A percentile compares a stretch with the other conserved stretches of the same genome.
These are phyloP conservation scores for Kwoniella botswanensis DNA, from an alignment of 768 basidiomycete genomes.

Conservation along the genomic window DNA sequence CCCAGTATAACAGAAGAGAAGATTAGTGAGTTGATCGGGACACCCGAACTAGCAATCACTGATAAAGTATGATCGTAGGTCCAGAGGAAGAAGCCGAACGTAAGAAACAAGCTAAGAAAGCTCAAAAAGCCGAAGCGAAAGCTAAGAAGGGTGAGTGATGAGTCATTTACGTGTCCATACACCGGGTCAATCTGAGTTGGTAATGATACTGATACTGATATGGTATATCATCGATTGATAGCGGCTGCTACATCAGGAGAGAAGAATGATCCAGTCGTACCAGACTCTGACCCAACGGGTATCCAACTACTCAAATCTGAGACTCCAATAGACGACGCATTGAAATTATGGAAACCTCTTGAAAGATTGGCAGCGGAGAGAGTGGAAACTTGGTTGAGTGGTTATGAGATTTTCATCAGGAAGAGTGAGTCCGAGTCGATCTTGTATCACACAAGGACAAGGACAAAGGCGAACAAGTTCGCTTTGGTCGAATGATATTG, in stretches of 20 bases:
- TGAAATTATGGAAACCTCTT: slow-evolving; percentile 72
- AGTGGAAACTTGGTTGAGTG: slow-evolving; percentile 73
- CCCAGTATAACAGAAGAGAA: slow-evolving; percentile 51
- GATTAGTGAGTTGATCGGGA: slow-evolving; percentile 34
- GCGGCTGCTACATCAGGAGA: slow-evolving; percentile 38
- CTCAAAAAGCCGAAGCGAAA: slow-evolving; percentile 56
- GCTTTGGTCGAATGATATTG: no score
- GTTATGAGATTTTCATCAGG: slow-evolving; percentile 81
- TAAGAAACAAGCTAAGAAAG: slow-evolving; percentile 56
- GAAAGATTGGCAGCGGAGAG: slow-evolving; percentile 63
- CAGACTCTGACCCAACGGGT: slow-evolving; percentile 84
- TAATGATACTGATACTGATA: background rate
- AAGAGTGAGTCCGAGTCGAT: slow-evolving; percentile 65
- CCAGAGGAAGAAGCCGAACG: slow-evolving; percentile 57
- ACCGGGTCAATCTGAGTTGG: background rate
- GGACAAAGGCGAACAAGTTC: no score
- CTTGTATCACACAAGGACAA: no score
- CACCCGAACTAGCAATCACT: background rate
- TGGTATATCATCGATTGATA: background rate
- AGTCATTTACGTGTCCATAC: background rate
- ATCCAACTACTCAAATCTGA: slow-evolving; percentile 68
- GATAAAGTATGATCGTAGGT: slow-evolving; percentile 24
- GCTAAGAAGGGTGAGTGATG: slow-evolving; percentile 46
- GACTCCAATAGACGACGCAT: slow-evolving; percentile 76
- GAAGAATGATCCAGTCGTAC: slow-evolving; percentile 44